Base-by-base conservation (phyloP, 768 basidiomycete species). In the Tubosaeta brunneosetosa region DNA sequence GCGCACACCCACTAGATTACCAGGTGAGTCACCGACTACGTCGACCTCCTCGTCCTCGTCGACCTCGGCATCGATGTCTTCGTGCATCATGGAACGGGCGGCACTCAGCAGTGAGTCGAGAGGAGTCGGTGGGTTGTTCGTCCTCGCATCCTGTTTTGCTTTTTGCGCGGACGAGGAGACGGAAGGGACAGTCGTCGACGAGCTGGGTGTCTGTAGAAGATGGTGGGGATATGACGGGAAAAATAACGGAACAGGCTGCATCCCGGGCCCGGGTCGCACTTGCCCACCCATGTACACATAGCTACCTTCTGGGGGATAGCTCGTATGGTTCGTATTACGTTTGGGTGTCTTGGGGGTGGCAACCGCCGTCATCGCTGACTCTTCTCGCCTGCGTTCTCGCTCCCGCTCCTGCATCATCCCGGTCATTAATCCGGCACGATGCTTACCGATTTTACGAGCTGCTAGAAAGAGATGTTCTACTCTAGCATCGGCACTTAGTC, bases 381-480 rank as follows among this genome's bases (percentile, higher is more conserved):
- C 64, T 40, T 69, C 65, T 38, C 61, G 56, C 43, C 55, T 52
- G 13, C 56, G 53, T 50, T 66, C 68, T 27, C 57, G 71, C 19
- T 66, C 62, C 9, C 65, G 63, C 32, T 73, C 64, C 44, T 72
- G 70, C 17, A 71, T 63, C 59, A 82, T 64, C 6, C 84, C 84
- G 0, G 81, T 76, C 19, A 83, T 63, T n/a, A 80, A 63, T 4
- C 76, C 76, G 1, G 82, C 78, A 8, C 86, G 79, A 49, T 81
- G 75, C 31, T 80, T 77, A 4, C 87, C 87, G 4, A 88, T 74
- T 49, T 73, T 82, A n/a, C 85, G 79, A 9, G 86, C 83, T 3
- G 88, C 88, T 12, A 86, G 71, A 2, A 91, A 73, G 11, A 89
- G 69, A 59, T 86, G 86, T 59, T 90, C 88, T 0, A 77, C 74